Evolutionary conservation across 2,329 filamentous ascomycete genomes (phyloP).

Genomic region (Sarocladium oryzae): DNA sequence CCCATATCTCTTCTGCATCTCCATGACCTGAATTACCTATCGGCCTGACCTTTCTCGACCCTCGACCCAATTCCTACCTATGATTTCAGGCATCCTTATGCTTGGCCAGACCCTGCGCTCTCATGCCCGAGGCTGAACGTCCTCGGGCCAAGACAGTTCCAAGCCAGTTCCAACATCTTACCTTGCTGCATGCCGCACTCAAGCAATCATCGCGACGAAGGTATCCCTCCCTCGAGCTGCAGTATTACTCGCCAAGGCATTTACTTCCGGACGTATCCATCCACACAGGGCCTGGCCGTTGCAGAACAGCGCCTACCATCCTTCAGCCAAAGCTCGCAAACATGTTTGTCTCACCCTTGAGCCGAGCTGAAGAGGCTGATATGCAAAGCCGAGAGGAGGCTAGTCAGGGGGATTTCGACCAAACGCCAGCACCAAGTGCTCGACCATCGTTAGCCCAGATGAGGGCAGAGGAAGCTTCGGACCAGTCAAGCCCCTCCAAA

Average conservation of each 20-base stretch:
- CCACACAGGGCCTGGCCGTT: too few relatives aligned
- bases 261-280: not conserved
- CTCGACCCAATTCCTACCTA: not conserved
- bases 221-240: not conserved
- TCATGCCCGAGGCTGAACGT: slow-evolving; percentile 2
- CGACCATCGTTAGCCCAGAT: slow-evolving; percentile 21
- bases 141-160: slow-evolving; percentile 2
- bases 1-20: too few relatives aligned
- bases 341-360: slow-evolving; percentile 1
- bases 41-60: not conserved
- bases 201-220: not conserved
- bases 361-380: not conserved
- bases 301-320: not conserved
- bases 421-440: slow-evolving; percentile 25
- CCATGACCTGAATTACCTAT: not conserved
- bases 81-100: not conserved
- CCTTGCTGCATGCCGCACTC: not conserved
- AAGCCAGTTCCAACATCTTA: slow-evolving; percentile 1
- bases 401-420: slow-evolving; percentile 23
- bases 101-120: not conserved
- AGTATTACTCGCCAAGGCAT: not conserved
- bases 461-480: slow-evolving; percentile 11
- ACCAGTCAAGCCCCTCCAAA: not conserved
- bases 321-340: not conserved
- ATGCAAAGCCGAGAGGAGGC: slow-evolving; percentile 12